A percentile compares a stretch with the other conserved stretches of the same genome.
phyloP scores from a whole-genome alignment of 805 yeast species.

The Ogataea degrootiae region DNA sequence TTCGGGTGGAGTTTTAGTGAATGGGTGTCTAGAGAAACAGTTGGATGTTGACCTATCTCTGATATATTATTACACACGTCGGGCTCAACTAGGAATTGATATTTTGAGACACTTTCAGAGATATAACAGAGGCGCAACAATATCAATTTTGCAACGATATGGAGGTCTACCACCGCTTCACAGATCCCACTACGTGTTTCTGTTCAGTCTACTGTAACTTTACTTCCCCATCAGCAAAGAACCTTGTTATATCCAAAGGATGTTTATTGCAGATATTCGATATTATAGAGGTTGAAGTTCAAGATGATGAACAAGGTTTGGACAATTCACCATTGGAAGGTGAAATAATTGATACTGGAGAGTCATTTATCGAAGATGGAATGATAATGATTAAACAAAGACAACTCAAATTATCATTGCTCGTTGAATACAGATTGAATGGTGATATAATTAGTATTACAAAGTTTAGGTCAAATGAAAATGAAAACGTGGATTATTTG shows the following conservation, averaged over 20 bases:
- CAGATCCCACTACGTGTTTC: constrained; percentile 72
- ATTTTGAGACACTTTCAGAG: no score
- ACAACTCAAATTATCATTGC: constrained; percentile 33
- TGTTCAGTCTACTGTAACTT: constrained; percentile 48
- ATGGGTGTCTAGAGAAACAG: no score
- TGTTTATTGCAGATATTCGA: constrained; percentile 61
- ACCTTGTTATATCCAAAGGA: constrained; percentile 67
- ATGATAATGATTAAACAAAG: constrained; percentile 14
- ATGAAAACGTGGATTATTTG: constrained; percentile 49
- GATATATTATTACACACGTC: not conserved
- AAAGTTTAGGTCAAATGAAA: constrained; percentile 44
- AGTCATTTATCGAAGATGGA: constrained; percentile 19
- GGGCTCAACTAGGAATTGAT: not conserved
- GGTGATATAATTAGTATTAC: constrained; percentile 63
- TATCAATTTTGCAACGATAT: constrained; percentile 29
- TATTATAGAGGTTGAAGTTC: constrained; percentile 27
- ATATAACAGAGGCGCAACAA: no score
- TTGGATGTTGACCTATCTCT: not conserved
- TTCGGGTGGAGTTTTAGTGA: no score
- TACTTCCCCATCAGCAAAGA: constrained; percentile 36
- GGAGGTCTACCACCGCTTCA: constrained; percentile 77
- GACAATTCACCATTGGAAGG: constrained; percentile 7
- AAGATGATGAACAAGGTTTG: constrained; percentile 14
- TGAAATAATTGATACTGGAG: constrained; percentile 11
- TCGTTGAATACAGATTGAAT: constrained; percentile 64